A percentile compares a stretch with the other conserved stretches of the same genome.
Conservation (phyloP, 2,329 filamentous ascomycete species). For the Pseudogymnoascus verrucosus region DNA sequence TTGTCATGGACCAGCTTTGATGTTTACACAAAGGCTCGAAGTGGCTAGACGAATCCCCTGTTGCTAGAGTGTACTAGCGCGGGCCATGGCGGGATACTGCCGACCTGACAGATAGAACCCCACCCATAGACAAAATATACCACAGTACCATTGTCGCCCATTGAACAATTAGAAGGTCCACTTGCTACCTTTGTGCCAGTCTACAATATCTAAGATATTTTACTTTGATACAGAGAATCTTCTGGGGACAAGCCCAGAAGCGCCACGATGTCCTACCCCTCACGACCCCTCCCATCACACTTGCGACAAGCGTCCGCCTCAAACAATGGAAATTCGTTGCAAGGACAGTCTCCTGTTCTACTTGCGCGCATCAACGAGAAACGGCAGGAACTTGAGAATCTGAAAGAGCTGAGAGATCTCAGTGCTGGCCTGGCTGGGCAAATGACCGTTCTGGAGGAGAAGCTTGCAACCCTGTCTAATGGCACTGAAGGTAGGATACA, state of each 20-base stretch:
- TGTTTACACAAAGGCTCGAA: conserved; percentile 7
- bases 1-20: conserved; percentile 2
- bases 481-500: conserved; percentile 63
- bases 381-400: conserved; percentile 70
- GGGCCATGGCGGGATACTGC: background rate
- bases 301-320: conserved; percentile 55
- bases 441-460: conserved; percentile 75
- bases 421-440: conserved; percentile 71
- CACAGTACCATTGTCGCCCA: conserved; percentile 2
- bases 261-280: conserved; percentile 46
- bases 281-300: conserved; percentile 54
- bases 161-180: background rate
- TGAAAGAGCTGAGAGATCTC: conserved; percentile 69
- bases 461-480: conserved; percentile 67
- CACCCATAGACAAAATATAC: conserved; percentile 5
- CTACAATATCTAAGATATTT: conserved; percentile 1
- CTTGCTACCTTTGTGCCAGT: background rate
- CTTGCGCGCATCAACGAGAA: conserved; percentile 76
- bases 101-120: conserved; percentile 6
- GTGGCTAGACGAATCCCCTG: background rate
- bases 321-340: conserved; percentile 33
- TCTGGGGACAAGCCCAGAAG: background rate
- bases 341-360: conserved; percentile 60
- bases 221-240: background rate
- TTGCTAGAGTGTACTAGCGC: background rate